Evolutionary conservation across 176 grass and related monocot genomes (phyloP).

Genomic region (Avena sativa): DNA sequence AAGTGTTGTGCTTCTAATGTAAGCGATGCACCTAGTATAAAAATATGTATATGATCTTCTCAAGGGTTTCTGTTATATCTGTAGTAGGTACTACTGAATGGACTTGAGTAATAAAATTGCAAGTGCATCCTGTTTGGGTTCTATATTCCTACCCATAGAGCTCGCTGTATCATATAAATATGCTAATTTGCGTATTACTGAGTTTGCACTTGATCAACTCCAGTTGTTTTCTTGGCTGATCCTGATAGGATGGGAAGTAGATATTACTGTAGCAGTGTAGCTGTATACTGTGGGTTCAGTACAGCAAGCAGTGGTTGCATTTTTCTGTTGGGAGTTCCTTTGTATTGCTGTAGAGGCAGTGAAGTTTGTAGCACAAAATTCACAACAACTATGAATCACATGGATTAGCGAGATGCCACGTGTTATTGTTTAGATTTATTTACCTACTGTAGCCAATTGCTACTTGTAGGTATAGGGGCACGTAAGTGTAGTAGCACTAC

Average conservation of each 20-base stretch:
- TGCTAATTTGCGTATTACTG: background rate
- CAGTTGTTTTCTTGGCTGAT: background rate
- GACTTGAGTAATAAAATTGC: background rate
- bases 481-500: background rate
- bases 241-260: slow-evolving; percentile 18
- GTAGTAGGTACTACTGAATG: background rate
- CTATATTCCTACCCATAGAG: background rate
- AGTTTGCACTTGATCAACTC: background rate
- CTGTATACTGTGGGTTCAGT: slow-evolving; percentile 3
- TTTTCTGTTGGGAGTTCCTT: slow-evolving; percentile 7
- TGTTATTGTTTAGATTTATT: background rate
- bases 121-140: background rate
- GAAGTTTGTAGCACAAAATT: background rate
- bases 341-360: background rate
- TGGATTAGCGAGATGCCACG: background rate
- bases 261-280: background rate
- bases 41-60: slow-evolving; percentile 2
- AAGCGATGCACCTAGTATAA: background rate
- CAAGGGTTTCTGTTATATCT: background rate
- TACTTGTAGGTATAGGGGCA: background rate
- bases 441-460: background rate
- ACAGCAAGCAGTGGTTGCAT: slow-evolving; percentile 2
- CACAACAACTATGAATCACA: background rate
- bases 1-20: background rate
- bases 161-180: background rate